Evolutionary conservation across 2,329 filamentous ascomycete genomes (phyloP).

Genomic region (Juglanconis oblonga): DNA sequence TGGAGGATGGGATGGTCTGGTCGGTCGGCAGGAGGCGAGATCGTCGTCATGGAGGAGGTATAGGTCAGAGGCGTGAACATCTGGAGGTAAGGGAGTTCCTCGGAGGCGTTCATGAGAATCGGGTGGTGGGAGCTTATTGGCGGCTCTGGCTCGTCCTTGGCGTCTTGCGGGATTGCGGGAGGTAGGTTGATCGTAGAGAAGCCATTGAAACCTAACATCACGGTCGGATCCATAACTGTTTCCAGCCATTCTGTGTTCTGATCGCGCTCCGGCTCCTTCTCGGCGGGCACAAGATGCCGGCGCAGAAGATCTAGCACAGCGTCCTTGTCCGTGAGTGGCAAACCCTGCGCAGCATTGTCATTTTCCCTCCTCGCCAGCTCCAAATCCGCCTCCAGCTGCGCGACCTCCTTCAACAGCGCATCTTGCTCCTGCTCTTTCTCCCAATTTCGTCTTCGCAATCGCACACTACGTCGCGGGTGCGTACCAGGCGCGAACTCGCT

Average conservation of each 20-base stretch:
- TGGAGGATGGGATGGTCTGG: constrained; percentile 40
- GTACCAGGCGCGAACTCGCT: constrained; percentile 15
- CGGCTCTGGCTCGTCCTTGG: constrained; percentile 32
- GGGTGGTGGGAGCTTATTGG: constrained; percentile 63
- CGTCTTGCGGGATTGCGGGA: constrained; percentile 18
- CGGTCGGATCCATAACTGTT: constrained; percentile 48
- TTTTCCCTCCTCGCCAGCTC: constrained; percentile 56
- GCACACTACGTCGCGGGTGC: constrained; percentile 34
- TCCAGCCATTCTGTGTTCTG: constrained; percentile 42
- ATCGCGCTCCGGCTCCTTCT: constrained; percentile 27
- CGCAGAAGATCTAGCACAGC: constrained; percentile 39
- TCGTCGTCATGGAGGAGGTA: constrained; percentile 48
- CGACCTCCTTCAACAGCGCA: constrained; percentile 53
- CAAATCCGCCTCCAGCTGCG: constrained; percentile 57
- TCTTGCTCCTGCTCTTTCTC: constrained; percentile 52
- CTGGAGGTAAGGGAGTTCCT: constrained; percentile 67
- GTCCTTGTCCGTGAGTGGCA: constrained; percentile 20
- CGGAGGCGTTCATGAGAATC: constrained; percentile 55
- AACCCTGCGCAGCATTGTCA: constrained; percentile 29
- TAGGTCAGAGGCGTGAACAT: constrained; percentile 68
- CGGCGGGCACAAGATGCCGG: constrained; percentile 38
- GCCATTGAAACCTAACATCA: constrained; percentile 47
- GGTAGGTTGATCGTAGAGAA: background rate
- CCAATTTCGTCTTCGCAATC: constrained; percentile 38
- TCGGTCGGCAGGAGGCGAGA: constrained; percentile 32